Percentiles rank a stretch among this genome's conserved stretches.
phyloP scores from a whole-genome alignment of 345 rosid species.

The Cochlearia excelsa region DNA sequence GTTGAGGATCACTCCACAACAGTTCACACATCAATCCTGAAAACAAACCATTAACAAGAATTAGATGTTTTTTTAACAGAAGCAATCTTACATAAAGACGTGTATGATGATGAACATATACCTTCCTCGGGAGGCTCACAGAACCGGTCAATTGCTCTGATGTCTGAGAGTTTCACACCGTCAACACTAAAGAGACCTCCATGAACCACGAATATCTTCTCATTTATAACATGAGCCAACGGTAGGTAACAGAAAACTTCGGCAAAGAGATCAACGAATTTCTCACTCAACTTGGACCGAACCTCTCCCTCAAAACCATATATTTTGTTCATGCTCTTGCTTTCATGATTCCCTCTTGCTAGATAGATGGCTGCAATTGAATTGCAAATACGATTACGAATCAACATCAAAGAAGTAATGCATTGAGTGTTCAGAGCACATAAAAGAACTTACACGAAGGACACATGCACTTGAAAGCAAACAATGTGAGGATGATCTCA shows the following conservation, averaged over 20 bases:
- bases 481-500: constrained; percentile 89
- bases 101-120: constrained; percentile 28
- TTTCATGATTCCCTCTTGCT: constrained; percentile 97
- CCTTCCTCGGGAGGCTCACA: constrained; percentile 99
- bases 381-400: constrained; percentile 8
- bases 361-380: constrained; percentile 72
- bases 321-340: constrained; percentile 99
- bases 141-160: constrained; percentile 81
- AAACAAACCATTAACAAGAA: constrained; percentile 18
- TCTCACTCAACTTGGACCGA: constrained; percentile 83
- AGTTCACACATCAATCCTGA: constrained; percentile 95
- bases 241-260: constrained; percentile 97
- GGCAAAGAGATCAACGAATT: constrained; percentile 91
- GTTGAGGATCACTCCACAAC: constrained; percentile 99
- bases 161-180: constrained; percentile 89
- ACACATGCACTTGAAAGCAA: constrained; percentile 92
- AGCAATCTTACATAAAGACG: constrained; percentile 3
- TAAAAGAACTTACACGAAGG: constrained; percentile 64
- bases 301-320: constrained; percentile 99
- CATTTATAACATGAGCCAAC: constrained; percentile 80
- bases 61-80: not conserved
- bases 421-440: not conserved
- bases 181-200: constrained; percentile 98
- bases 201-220: constrained; percentile 83
- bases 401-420: constrained; percentile 5